Conservation (phyloP, 169 alveolate species). For the Miamiensis avidus region DNA sequence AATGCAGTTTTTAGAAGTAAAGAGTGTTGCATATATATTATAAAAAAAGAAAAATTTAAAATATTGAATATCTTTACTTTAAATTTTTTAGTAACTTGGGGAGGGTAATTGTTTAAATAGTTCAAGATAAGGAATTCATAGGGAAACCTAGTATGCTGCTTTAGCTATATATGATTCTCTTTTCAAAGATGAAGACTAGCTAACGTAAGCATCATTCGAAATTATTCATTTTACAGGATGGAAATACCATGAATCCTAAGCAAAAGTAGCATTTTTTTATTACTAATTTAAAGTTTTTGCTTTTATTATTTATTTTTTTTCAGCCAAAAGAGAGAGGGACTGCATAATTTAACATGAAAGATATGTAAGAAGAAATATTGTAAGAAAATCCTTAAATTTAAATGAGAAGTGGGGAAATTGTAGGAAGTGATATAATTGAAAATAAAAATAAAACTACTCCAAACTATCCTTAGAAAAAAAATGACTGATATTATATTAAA, state of each 20-base stretch:
- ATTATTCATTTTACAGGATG: conserved; percentile 52
- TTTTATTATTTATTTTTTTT: too few relatives aligned
- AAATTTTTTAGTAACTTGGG: conserved; percentile 26
- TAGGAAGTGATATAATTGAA: neutral
- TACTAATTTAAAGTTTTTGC: neutral
- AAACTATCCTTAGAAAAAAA: too few relatives aligned
- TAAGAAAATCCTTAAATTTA: conserved; percentile 14
- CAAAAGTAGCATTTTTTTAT: conserved; percentile 6
- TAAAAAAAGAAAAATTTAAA: too few relatives aligned
- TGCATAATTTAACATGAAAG: conserved; percentile 25
- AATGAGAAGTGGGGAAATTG: conserved; percentile 23
- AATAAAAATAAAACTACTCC: neutral
- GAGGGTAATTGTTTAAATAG: conserved; percentile 33
- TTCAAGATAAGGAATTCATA: conserved; percentile 33
- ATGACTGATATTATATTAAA: too few relatives aligned
- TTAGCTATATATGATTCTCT: conserved; percentile 45
- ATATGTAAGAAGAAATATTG: neutral
- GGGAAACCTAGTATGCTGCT: conserved; percentile 36
- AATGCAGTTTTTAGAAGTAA: conserved; percentile 42
- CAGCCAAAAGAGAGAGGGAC: conserved; percentile 36
- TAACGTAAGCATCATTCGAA: conserved; percentile 32
- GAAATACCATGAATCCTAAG: conserved; percentile 49
- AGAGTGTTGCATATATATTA: neutral
- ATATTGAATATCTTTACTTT: neutral
- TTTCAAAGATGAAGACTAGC: conserved; percentile 29